phyloP scores from a whole-genome alignment of 495 filamentous ascomycete species.

The Filosporella fistucella region DNA sequence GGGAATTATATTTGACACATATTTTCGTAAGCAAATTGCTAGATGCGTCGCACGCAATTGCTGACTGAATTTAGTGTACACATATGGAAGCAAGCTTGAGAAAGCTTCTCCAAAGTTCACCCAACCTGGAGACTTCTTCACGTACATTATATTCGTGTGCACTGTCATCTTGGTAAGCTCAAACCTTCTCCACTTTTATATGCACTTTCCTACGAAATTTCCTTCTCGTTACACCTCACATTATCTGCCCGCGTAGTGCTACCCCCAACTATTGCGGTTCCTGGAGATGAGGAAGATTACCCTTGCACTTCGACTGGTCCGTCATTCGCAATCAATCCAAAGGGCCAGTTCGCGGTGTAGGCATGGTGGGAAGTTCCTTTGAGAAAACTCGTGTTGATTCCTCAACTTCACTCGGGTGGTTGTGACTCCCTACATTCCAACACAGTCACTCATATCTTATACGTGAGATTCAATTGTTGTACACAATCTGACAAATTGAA shows the following conservation, averaged over 20 bases:
- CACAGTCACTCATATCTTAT: slow-evolving; percentile 10
- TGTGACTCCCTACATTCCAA: slow-evolving; percentile 83
- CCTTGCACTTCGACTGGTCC: slow-evolving; percentile 69
- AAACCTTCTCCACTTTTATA: slow-evolving; percentile 16
- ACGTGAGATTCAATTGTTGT: slow-evolving; percentile 2
- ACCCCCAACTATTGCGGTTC: slow-evolving; percentile 82
- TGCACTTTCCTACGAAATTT: too few species aligned
- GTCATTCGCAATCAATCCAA: slow-evolving; percentile 75
- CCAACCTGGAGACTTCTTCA: slow-evolving; percentile 63
- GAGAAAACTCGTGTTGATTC: slow-evolving; percentile 71
- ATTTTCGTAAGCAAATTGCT: slow-evolving; percentile 55
- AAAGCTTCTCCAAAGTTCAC: slow-evolving; percentile 53
- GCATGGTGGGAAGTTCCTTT: slow-evolving; percentile 85
- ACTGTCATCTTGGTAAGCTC: slow-evolving; percentile 60
- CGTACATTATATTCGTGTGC: slow-evolving; percentile 60
- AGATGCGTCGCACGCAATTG: neutral
- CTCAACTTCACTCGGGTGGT: slow-evolving; percentile 65
- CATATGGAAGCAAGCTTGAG: slow-evolving; percentile 61
- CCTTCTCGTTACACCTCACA: slow-evolving; percentile 61
- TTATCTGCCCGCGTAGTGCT: slow-evolving; percentile 94
- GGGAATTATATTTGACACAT: slow-evolving; percentile 74
- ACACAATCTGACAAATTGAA: slow-evolving; percentile 14
- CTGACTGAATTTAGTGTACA: slow-evolving; percentile 47
- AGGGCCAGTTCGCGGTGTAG: slow-evolving; percentile 69
- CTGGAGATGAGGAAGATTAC: slow-evolving; percentile 96